phyloP scores from a whole-genome alignment of 2,329 filamentous ascomycete species.

The Aureobasidium sp. region DNA sequence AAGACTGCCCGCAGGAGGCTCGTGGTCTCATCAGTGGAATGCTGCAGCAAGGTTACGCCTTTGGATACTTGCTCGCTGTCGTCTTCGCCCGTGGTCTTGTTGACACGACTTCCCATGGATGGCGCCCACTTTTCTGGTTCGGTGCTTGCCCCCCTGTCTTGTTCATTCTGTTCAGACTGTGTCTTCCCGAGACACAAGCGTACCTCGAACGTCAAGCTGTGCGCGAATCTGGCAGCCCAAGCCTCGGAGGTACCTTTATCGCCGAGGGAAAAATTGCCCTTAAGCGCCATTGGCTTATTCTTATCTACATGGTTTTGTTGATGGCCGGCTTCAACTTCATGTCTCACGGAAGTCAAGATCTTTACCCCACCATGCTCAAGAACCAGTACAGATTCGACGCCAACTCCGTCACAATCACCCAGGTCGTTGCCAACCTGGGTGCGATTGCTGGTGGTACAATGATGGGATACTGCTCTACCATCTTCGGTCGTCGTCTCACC shows the following conservation, averaged over 20 bases:
- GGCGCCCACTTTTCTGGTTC: conserved; percentile 82
- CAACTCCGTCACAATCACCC: conserved; percentile 33
- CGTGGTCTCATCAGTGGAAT: conserved; percentile 30
- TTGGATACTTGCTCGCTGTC: conserved; percentile 49
- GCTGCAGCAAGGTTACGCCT: conserved; percentile 34
- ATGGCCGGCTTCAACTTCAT: conserved; percentile 30
- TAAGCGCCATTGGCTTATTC: conserved; percentile 65
- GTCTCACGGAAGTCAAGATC: conserved; percentile 29
- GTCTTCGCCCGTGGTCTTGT: conserved; percentile 54
- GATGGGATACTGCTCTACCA: conserved; percentile 28
- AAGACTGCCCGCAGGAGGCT: conserved; percentile 31
- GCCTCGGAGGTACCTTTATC: conserved; percentile 57
- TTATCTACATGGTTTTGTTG: conserved; percentile 57
- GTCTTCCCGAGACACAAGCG: conserved; percentile 65
- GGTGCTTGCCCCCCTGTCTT: conserved; percentile 69
- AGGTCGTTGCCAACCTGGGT: conserved; percentile 35
- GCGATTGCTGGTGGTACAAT: conserved; percentile 26
- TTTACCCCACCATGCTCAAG: conserved; percentile 13
- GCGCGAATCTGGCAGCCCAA: conserved; percentile 45
- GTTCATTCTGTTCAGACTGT: conserved; percentile 66
- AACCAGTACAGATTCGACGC: conserved; percentile 45
- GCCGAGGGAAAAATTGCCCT: conserved; percentile 66
- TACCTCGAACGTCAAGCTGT: conserved; percentile 57
- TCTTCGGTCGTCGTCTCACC: conserved; percentile 28
- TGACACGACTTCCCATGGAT: conserved; percentile 64